Base-by-base conservation (phyloP, 2,329 filamentous ascomycete genomes). In the Ascomycota sp. region DNA sequence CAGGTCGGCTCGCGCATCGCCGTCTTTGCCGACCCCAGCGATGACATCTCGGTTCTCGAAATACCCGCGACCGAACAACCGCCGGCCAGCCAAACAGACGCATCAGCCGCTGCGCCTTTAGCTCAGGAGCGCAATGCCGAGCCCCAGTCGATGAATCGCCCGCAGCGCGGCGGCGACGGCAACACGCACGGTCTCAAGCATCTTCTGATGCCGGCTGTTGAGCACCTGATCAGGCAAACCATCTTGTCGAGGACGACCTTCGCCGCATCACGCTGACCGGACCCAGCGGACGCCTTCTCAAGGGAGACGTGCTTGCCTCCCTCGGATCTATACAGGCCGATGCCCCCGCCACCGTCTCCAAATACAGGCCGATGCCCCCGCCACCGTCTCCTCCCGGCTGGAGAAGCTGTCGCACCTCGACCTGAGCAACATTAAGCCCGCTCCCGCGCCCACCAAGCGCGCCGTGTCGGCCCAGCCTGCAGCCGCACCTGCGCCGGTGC, bases 261-360 rank as follows among this genome's bases (percentile, higher is more conserved):
- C 63, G 71, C 53, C 76, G 79, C 51, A 94, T 95, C 50, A 77
- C 73, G 31, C 77, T 83, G 5, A 86, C 80, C 13, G 89, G 89
- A 17, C 89, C 89, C 20, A 74, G 75, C 43, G 83, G 85, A 33
- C 75, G 89, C 36, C 62, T 98, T 32, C 65, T 98, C 36, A 98
- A 98, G 64, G 89, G 89, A 32, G 89, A 98, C 48, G 76, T 98
- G 6, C 70, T 98, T 31, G 85, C 83, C 28, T 89, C 86, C 52
- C 55, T 95, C 11, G 89, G 89, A 37, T 61, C 65, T 41, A 81
- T 94, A 44, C 61, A 75, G 35, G 59, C 72, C 37, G 63, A 72
- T 34, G n/a, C n/a, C n/a, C n/a, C n/a, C n/a, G n/a, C n/a, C n/a
- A n/a, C n/a, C n/a, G n/a, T n/a, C n/a, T n/a, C n/a, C n/a, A n/a